These are phyloP conservation scores for Podaxis sp. DNA, from an alignment of 768 basidiomycete genomes.

Conservation along the genomic window DNA sequence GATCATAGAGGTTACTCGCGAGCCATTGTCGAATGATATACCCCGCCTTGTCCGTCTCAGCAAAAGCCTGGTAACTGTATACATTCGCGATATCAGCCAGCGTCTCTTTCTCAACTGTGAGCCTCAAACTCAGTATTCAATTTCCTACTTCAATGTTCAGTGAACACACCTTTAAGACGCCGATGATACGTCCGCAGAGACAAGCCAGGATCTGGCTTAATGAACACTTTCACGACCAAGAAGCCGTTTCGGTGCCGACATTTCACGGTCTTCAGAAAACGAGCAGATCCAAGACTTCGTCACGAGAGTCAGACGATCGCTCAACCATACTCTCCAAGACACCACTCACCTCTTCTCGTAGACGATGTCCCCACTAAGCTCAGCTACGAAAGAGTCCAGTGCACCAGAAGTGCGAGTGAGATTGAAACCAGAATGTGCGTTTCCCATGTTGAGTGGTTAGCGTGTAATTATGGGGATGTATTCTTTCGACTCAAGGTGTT, in stretches of 20 bases:
- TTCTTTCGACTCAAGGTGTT: not conserved
- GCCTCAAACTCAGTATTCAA: constrained; percentile 11
- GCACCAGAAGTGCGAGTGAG: constrained; percentile 76
- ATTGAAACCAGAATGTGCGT: constrained; percentile 68
- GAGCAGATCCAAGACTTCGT: constrained; percentile 63
- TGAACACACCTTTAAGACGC: constrained; percentile 67
- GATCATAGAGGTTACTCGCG: constrained; percentile 92
- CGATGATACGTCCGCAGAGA: constrained; percentile 74
- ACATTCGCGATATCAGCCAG: constrained; percentile 85
- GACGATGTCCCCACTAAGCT: constrained; percentile 81
- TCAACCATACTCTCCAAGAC: not conserved
- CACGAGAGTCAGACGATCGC: not conserved
- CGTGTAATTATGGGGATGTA: not conserved
- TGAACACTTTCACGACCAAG: constrained; percentile 91
- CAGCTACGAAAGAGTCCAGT: constrained; percentile 87
- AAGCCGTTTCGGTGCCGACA: constrained; percentile 83
- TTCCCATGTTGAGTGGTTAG: constrained; percentile 57
- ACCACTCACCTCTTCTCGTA: constrained; percentile 85
- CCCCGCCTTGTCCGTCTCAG: constrained; percentile 95
- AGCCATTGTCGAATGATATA: constrained; percentile 95
- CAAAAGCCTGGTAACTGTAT: constrained; percentile 84
- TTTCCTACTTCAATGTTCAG: constrained; percentile 1
- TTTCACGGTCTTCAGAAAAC: constrained; percentile 81
- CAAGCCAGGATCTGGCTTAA: constrained; percentile 88
- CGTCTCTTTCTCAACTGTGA: constrained; percentile 79